Base-by-base conservation (phyloP, 192 early-diverging fungal genomes). In the Backusella parvicylindrica region DNA sequence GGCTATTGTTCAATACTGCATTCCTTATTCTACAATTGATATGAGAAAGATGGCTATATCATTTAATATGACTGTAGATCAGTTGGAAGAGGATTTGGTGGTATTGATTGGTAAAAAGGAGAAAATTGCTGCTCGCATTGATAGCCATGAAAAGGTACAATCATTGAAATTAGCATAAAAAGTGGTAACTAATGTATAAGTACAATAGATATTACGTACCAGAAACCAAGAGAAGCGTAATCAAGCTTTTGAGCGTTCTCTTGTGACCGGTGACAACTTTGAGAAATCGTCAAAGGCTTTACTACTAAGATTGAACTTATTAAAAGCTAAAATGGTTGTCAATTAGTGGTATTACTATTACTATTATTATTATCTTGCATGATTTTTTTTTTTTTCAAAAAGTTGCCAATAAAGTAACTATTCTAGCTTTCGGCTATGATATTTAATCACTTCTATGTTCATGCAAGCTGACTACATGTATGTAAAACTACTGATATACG, bases 121-220 rank as follows among this genome's bases (percentile, higher is more conserved):
- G 33, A 76, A 68, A 15, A 91, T 96, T 53, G 76, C 90, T 64
- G 94, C 91, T 18, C 75, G 94, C 43, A 95, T 96, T 70, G 95
- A 96, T 78, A 93, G 90, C 73, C 92, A 95, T 78, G 90, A 92
- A 80, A 96, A 96, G 89, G 92, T 94, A 67, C 33, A 33, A 43
- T 31, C 32, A 43, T 33, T 2, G 23, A 15, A 43, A 13, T 26
- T 15, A 2, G 0, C 23, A 32, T 26, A 43, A 49, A 30, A 37
- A 41, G 50, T 26, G 7, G 0, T 70, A 47, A 41, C 15, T 15
- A n/a, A n/a, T 41, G 40, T 41, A 41, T 41, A 16, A 41, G 13
- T 15, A 15, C 15, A 26, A 23, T 71, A 92, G 92, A 87, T 94
- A 67, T 77, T 95, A 6, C 81, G 82, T 72, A 82, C 88, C n/a